Percentiles rank a stretch among this genome's conserved stretches.
phyloP scores from a whole-genome alignment of 2,329 filamentous ascomycete genomes.

The Colletotrichum sp. region DNA sequence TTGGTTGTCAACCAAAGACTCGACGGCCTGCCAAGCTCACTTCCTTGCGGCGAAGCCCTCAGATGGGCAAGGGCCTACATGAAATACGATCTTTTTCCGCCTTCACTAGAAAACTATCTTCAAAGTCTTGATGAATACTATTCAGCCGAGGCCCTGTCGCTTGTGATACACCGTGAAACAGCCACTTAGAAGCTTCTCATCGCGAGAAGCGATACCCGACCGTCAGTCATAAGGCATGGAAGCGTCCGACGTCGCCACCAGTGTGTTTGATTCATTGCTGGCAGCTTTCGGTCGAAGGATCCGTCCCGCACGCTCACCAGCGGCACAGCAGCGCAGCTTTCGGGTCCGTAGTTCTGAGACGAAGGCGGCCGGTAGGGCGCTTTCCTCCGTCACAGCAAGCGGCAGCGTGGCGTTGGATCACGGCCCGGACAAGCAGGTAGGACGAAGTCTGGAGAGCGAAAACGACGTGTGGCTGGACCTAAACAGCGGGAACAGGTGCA shows the following conservation, averaged over 20 bases:
- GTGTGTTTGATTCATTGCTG: neutral
- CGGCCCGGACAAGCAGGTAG: slow-evolving; percentile 2
- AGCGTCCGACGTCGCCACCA: neutral
- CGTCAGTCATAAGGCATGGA: neutral
- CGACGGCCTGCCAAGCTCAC: neutral
- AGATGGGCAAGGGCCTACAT: neutral
- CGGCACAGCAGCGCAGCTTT: neutral
- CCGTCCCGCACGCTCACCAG: neutral
- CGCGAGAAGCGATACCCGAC: neutral
- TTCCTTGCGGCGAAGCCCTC: neutral
- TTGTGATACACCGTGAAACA: neutral
- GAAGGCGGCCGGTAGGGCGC: neutral
- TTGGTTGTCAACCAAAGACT: neutral
- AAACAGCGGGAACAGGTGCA: neutral
- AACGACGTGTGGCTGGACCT: neutral
- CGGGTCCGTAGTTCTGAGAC: neutral
- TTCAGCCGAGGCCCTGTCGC: neutral
- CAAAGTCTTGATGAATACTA: neutral
- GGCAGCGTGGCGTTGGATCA: slow-evolving; percentile 6
- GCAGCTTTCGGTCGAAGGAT: neutral
- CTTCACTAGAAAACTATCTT: rapidly evolving
- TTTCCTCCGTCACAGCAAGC: neutral
- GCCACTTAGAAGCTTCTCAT: neutral
- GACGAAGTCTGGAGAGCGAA: neutral
- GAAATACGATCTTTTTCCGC: neutral